Base-by-base conservation (phyloP, 345 rosid species). In the Citrus glauca region DNA sequence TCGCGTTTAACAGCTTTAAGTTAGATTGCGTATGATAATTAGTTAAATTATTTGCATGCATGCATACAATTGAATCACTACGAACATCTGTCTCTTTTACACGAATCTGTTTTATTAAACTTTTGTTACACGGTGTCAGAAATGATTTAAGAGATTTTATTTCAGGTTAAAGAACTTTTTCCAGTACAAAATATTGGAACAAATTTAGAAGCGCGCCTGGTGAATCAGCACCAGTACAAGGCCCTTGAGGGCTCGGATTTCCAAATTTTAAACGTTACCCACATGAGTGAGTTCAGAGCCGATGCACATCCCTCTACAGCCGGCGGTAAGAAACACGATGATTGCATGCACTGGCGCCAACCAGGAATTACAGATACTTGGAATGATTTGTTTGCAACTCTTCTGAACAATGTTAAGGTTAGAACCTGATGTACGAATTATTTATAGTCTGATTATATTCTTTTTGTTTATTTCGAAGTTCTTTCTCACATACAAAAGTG, bases 311-410 rank as follows among this genome's bases (percentile, higher is more conserved):
- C 99, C 5, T 87, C 94, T 48, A 7, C 86, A 0, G 89, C 90
- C 9, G 98, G 99, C 65, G 97, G 97, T 66, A 95, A 95, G 92
- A 92, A 88, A 73, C 97, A 91, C 1, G 90, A 91, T 17, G 98
- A 95, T 73, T 94, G 98, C 82, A 93, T 95, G 99, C 98, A 93
- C 79, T 95, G 98, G 97, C 94, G 99, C 88, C 88, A 94, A 69
- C 99, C 99, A 0, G 97, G 99, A 38, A 78, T 92, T 22, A 87
- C 97, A 0, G 97, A 95, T 69, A 89, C 90, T 53, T 95, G 99
- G 97, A 93, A 92, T 24, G 98, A 95, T 80, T 77, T 95, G 66
- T 83, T 95, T 32, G 75, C 85, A 4, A 81, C 86, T 40, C 82
- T 84, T 62, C 63, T 90, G 19, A 79, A 74, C 66, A 66, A 45